Percentiles rank a stretch among this genome's conserved stretches.
These are phyloP conservation scores for Spergularia marina DNA, from an alignment of 148 eudicot species.

Conservation along the genomic window DNA sequence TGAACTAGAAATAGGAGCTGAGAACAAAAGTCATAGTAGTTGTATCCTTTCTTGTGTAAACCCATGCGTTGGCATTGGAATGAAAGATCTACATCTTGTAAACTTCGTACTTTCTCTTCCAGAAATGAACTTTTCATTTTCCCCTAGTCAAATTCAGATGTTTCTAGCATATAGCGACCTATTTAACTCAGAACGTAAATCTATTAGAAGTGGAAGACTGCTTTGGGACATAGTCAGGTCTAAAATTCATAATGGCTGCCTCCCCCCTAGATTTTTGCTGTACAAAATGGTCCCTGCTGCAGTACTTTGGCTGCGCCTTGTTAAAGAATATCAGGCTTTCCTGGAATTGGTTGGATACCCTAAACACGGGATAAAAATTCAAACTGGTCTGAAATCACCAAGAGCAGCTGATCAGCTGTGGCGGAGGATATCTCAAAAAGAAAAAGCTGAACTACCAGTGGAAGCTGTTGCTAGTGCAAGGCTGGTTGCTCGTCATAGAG, in stretches of 20 bases:
- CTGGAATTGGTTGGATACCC: slow-evolving; percentile 64
- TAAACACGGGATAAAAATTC: slow-evolving; percentile 37
- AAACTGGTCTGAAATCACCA: slow-evolving; percentile 28
- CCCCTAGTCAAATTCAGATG: slow-evolving; percentile 49
- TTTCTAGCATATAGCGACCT: slow-evolving; percentile 37
- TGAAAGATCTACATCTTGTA: slow-evolving; percentile 51
- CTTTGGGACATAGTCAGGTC: slow-evolving; percentile 75
- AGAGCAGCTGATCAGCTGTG: slow-evolving; percentile 44
- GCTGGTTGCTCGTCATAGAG: slow-evolving; percentile 57
- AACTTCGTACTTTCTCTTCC: slow-evolving; percentile 45
- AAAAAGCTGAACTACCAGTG: slow-evolving; percentile 65
- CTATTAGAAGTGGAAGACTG: slow-evolving; percentile 61
- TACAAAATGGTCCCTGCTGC: slow-evolving; percentile 44
- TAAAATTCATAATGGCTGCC: slow-evolving; percentile 44
- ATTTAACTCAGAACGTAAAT: slow-evolving; percentile 32
- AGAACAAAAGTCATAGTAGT: slow-evolving; percentile 41
- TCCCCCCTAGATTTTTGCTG: slow-evolving; percentile 40
- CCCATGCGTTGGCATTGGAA: slow-evolving; percentile 37
- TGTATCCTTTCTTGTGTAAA: slow-evolving; percentile 42
- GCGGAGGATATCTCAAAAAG: slow-evolving; percentile 55
- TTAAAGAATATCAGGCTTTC: slow-evolving; percentile 50
- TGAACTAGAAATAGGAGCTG: slow-evolving; percentile 47
- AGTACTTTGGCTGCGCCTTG: slow-evolving; percentile 56
- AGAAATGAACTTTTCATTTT: slow-evolving; percentile 52
- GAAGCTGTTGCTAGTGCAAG: slow-evolving; percentile 72